A percentile compares a stretch with the other conserved stretches of the same genome.
Conservation (phyloP, 441 rosid species). For the Erodium trifolium region DNA sequence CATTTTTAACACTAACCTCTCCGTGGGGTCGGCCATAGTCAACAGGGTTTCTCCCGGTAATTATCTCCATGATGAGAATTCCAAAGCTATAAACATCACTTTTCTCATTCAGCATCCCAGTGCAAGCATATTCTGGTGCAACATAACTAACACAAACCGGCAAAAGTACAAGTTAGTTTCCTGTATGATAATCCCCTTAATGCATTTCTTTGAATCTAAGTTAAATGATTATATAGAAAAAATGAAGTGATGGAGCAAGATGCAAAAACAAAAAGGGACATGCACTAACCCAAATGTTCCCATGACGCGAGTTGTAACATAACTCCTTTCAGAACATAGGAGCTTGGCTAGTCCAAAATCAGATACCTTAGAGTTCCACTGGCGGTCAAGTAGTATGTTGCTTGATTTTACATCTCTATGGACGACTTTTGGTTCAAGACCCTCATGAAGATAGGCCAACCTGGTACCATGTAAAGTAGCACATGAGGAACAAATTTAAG, state of each 20-base stretch:
- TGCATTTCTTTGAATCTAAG: background rate
- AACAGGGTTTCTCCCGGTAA: constrained; percentile 83
- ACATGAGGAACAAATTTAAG: constrained; percentile 1
- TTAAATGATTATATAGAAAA: background rate
- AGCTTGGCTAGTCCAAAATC: constrained; percentile 98
- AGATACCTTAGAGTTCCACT: constrained; percentile 83
- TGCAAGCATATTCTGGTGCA: constrained; percentile 98
- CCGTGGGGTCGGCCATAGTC: constrained; percentile 81
- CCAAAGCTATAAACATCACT: constrained; percentile 95
- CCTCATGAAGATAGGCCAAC: constrained; percentile 95
- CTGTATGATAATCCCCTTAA: constrained; percentile 3
- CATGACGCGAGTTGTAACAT: constrained; percentile 94
- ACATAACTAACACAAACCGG: constrained; percentile 50
- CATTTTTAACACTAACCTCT: constrained; percentile 44
- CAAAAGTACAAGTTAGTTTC: constrained; percentile 13
- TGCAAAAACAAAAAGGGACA: constrained; percentile 7
- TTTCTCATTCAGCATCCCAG: constrained; percentile 92
- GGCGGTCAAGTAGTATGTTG: constrained; percentile 81
- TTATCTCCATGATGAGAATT: constrained; percentile 80
- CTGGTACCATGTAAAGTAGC: constrained; percentile 28
- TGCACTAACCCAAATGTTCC: constrained; percentile 86
- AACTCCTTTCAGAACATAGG: constrained; percentile 68
- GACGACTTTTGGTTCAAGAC: constrained; percentile 96
- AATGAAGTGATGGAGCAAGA: background rate
- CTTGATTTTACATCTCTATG: constrained; percentile 88